Conservation (phyloP, 306 rosid genomes). For the Citrullus mucosospermus region DNA sequence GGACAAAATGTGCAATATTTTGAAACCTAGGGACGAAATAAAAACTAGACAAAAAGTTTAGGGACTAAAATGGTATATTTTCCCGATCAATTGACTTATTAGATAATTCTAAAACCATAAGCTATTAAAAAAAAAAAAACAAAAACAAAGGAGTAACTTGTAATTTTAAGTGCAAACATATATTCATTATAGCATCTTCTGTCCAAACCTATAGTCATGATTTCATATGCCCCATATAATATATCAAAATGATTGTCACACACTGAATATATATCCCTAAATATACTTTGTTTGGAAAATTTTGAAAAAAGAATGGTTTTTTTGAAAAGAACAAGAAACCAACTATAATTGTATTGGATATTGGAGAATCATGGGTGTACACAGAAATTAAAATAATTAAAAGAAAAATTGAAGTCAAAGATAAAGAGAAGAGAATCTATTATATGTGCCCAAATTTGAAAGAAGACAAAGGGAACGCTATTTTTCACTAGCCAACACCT, state of each 20-base stretch:
- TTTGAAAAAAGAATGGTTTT: background rate
- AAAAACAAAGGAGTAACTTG: background rate
- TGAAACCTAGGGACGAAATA: too few species aligned
- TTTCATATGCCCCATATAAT: conserved; percentile 4
- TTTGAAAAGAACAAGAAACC: background rate
- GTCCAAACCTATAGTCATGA: background rate
- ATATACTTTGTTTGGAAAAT: background rate
- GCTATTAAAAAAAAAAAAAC: too few species aligned
- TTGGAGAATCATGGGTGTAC: background rate
- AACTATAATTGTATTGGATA: background rate
- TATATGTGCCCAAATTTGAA: conserved; percentile 27
- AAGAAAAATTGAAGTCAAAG: background rate
- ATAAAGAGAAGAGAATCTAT: conserved; percentile 40
- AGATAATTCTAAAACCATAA: too few species aligned
- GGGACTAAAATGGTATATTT: too few species aligned
- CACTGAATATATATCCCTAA: too few species aligned
- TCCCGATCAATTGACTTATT: too few species aligned
- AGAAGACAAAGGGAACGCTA: conserved; percentile 58
- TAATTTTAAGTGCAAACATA: background rate
- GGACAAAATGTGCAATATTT: too few species aligned
- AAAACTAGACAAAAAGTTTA: too few species aligned
- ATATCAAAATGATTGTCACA: conserved; percentile 5
- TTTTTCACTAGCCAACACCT: conserved; percentile 25
- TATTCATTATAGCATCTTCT: background rate
- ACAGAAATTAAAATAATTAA: background rate